Base-by-base conservation (phyloP, 345 rosid species). In the Geranium rotundifolium region DNA sequence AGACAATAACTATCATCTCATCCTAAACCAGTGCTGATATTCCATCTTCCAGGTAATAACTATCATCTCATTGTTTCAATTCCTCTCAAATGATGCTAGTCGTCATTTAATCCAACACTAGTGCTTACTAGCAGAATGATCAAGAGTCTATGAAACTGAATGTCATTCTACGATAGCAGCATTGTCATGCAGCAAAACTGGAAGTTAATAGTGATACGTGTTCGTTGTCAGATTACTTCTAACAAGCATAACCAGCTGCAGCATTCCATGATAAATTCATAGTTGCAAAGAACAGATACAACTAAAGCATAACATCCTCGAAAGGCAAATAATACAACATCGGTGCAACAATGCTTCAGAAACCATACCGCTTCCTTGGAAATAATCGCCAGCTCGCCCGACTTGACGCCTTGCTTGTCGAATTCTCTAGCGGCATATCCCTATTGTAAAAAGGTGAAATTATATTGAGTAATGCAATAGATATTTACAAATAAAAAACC, bases 361-460 rank as follows among this genome's bases (percentile, higher is more conserved):
- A 61, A 12, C 56, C 86, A 39, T 78, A 88, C 97, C 34, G 99
- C 95, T 60, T 93, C 99, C 75, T 85, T 90, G 50, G 99, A 88
- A 78, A 93, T 90, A 64, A 93, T 76, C 2, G 99, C 97, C 64
- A 93, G 77, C 71, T 90, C 96, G 14, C 97, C 97, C 19, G 97
- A 87, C 69, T 83, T 72, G 63, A 93, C 75, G 9, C 99, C 99
- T 70, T 81, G 95, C 73, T 74, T 88, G 4, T 74, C 82, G 73
- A 93, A 93, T 82, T 93, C 96, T 76, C 90, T 83, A 52, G 97
- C 99, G 9, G 97, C 99, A 77, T 93, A 90, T 68, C 99, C 99
- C 99, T 93, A 41, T 41, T 12, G 14, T 5, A 9, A 41, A 41
- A 12, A 5, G 14, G 50, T 4, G 41, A 34, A 34, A 8, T 8